phyloP scores from a whole-genome alignment of 306 rosid genomes.

The Quercus aquifolioides region DNA sequence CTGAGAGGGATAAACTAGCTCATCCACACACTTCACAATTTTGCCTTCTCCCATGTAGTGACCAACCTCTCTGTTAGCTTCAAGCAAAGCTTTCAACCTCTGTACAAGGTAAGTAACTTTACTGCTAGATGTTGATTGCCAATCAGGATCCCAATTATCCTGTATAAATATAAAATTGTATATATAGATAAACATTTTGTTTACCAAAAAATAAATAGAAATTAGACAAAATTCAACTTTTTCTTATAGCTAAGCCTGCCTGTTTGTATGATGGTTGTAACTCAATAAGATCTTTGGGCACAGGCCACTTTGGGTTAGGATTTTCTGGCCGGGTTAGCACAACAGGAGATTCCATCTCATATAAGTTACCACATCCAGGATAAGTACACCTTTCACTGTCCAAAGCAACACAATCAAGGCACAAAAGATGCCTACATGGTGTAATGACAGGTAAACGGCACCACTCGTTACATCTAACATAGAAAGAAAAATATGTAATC shows the following conservation, averaged over 20 bases:
- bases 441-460: slow-evolving; percentile 94
- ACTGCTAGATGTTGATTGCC: slow-evolving; percentile 98
- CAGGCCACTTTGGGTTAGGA: slow-evolving; percentile 96
- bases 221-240: slow-evolving; percentile 9
- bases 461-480: slow-evolving; percentile 81
- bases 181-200: slow-evolving; percentile 4
- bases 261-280: slow-evolving; percentile 95
- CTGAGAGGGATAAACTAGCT: slow-evolving; percentile 29
- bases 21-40: slow-evolving; percentile 21
- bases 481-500: slow-evolving; percentile 11
- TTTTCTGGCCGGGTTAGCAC: slow-evolving; percentile 80
- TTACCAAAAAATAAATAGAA: background rate
- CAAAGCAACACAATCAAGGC: slow-evolving; percentile 88
- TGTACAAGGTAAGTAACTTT: slow-evolving; percentile 73
- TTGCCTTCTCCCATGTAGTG: slow-evolving; percentile 18
- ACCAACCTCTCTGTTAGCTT: slow-evolving; percentile 38
- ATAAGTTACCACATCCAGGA: slow-evolving; percentile 76
- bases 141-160: slow-evolving; percentile 99
- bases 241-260: slow-evolving; percentile 43
- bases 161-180: slow-evolving; percentile 35
- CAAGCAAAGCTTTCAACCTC: slow-evolving; percentile 70
- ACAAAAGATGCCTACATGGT: slow-evolving; percentile 85
- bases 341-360: slow-evolving; percentile 92
- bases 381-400: slow-evolving; percentile 77
- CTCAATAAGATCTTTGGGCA: slow-evolving; percentile 96